Base-by-base conservation (phyloP, 1,284 basidiomycete species). In the Quambalaria eucalypti region DNA sequence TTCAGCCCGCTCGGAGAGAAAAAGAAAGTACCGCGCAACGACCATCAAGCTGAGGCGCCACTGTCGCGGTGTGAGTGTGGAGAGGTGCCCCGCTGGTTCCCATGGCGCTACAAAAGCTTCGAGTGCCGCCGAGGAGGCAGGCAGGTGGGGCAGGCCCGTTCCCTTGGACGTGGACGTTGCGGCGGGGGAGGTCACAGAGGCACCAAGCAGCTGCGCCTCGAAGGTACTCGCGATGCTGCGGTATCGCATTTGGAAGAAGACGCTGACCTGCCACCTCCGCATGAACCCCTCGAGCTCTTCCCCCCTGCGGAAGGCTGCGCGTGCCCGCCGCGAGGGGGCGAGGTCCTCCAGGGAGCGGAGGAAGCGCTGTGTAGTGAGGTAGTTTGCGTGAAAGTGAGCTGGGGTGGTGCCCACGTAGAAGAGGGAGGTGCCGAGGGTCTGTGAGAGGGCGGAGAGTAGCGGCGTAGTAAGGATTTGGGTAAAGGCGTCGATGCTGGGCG, bases 241-340 rank as follows among this genome's bases (percentile, higher is more conserved):
- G 86, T 91, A 93, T n/a, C 92, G 83, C 62, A 98, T 80, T 74
- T 98, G 93, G 76, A 95, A 97, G 74, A 98, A 98, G 16, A 97
- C 87, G 0, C 90, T 87, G 5, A 98, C 80, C 73, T 97, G 93
- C 92, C 93, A 98, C 39, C 90, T 81, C 54, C 84, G 81, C 69
- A 87, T 84, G 68, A 97, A 93, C 0, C 84, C 76, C 6, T 73
- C 65, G 75, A 86, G 92, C 3, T 84, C 79, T 0, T 84, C 50
- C 7, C 58, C 56, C 4, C 10, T 8, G 12, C 36, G 40, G 6
- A 31, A 47, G 10, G 54, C 54, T 30, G 9, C 25, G 1, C 8
- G n/a, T 6, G 65, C 55, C 21, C 60, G 52, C 5, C 29, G 1
- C 0, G 88, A 88, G 0, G 91, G 89, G 0, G 89, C 87, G 14